Evolutionary conservation across 2,329 filamentous ascomycete genomes (phyloP).

Genomic region (Aspergillus neoniger): DNA sequence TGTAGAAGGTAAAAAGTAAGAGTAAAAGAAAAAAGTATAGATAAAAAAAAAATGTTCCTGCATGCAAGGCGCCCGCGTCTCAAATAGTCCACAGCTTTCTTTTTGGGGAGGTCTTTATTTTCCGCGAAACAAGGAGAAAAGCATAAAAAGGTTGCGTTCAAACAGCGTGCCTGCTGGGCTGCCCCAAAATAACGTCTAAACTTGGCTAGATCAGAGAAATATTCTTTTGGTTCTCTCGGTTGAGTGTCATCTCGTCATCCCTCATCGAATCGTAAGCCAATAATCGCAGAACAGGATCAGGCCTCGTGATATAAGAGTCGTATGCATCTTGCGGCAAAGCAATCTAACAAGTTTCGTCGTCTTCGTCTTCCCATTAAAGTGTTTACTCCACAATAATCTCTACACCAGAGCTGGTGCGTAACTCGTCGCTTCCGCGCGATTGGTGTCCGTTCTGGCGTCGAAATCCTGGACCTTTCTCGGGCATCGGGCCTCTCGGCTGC

Average conservation of each 20-base stretch:
- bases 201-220: constrained; percentile 44
- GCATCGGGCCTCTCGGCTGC: constrained; percentile 63
- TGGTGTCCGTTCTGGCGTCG: constrained; percentile 64
- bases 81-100: constrained; percentile 27
- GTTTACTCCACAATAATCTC: constrained; percentile 66
- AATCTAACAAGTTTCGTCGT: constrained; percentile 40
- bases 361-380: constrained; percentile 35
- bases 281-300: constrained; percentile 40
- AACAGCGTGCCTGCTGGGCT: constrained; percentile 40
- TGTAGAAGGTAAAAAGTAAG: constrained; percentile 12
- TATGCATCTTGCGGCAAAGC: constrained; percentile 45
- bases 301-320: constrained; percentile 45
- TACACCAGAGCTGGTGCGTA: constrained; percentile 61
- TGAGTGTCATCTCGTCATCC: constrained; percentile 50
- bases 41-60: constrained; percentile 25
- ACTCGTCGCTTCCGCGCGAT: constrained; percentile 63
- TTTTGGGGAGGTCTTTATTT: constrained; percentile 31
- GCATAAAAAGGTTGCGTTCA: constrained; percentile 28
- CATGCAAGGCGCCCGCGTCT: constrained; percentile 30
- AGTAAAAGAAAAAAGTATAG: constrained; percentile 15
- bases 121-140: constrained; percentile 30
- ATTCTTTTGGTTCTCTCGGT: constrained; percentile 42
- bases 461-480: constrained; percentile 61
- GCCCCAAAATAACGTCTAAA: constrained; percentile 47
- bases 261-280: constrained; percentile 51